A percentile compares a stretch with the other conserved stretches of the same genome.
Evolutionary conservation across 140 eudicot genomes (phyloP).

Genomic region (Cichorium intybus): DNA sequence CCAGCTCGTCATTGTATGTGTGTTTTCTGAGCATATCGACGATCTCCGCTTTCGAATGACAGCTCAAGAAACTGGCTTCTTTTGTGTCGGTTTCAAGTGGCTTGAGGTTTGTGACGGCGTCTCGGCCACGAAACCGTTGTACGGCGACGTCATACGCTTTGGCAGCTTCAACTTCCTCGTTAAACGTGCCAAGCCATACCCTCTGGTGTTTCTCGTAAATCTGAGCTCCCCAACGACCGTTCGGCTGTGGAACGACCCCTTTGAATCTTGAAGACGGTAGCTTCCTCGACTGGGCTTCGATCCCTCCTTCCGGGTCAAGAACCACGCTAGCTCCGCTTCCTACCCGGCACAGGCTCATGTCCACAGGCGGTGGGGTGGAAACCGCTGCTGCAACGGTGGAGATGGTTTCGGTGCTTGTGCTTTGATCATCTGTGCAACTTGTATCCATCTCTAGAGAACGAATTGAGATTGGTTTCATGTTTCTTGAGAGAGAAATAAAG

Average conservation of each 20-base stretch:
- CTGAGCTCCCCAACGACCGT: slow-evolving; percentile 98
- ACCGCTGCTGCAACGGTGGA: slow-evolving; percentile 22
- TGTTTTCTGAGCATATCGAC: slow-evolving; percentile 91
- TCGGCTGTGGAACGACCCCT: slow-evolving; percentile 97
- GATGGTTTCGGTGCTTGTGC: slow-evolving; percentile 54
- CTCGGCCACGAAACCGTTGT: slow-evolving; percentile 88
- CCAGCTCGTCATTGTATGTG: slow-evolving; percentile 80
- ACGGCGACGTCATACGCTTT: slow-evolving; percentile 87
- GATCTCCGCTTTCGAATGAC: slow-evolving; percentile 80
- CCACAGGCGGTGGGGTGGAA: slow-evolving; percentile 25
- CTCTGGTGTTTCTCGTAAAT: slow-evolving; percentile 94
- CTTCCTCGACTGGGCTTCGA: slow-evolving; percentile 78
- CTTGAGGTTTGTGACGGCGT: slow-evolving; percentile 79
- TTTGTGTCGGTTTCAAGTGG: slow-evolving; percentile 22
- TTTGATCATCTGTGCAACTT: slow-evolving; percentile 50
- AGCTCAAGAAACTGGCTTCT: slow-evolving; percentile 38
- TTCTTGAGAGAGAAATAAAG: slow-evolving; percentile 21
- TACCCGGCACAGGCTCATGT: slow-evolving; percentile 22
- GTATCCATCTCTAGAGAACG: slow-evolving; percentile 39
- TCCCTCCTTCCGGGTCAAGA: slow-evolving; percentile 49
- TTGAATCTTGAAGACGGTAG: slow-evolving; percentile 81
- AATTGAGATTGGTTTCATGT: background rate
- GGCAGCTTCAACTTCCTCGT: slow-evolving; percentile 89
- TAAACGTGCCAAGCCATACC: slow-evolving; percentile 93
- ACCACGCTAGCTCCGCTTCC: slow-evolving; percentile 66